Conservation (phyloP, 1,139 yeast genomes). For the Barnettozyma hawaiiensis region DNA sequence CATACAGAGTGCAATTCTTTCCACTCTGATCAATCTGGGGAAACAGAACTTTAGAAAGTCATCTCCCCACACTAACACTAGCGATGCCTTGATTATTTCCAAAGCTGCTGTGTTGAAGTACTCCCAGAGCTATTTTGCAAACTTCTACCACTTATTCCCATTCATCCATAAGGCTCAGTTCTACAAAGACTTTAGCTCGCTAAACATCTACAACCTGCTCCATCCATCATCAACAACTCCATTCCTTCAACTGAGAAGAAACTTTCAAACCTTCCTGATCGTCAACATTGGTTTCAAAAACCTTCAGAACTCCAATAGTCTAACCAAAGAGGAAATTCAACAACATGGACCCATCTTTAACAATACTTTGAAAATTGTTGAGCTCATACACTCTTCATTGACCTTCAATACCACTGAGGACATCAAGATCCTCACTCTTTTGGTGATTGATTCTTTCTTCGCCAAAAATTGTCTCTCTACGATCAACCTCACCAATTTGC, state of each 20-base stretch:
- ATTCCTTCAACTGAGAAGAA: conserved; percentile 9
- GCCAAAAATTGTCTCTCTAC: conserved; percentile 20
- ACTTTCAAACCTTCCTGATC: conserved; percentile 17
- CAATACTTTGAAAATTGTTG: conserved; percentile 5
- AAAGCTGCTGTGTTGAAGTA: conserved; percentile 16
- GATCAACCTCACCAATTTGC: conserved; percentile 17
- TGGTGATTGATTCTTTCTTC: conserved; percentile 21
- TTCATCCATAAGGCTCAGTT: conserved; percentile 17
- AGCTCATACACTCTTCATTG: conserved; percentile 14
- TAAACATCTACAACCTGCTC: conserved; percentile 15
- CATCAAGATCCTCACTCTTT: conserved; percentile 15
- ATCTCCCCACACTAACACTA: conserved; percentile 8
- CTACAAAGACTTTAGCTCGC: conserved; percentile 10
- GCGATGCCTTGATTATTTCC: conserved; percentile 10
- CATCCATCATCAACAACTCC: conserved; percentile 13
- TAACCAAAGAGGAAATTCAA: conserved; percentile 11
- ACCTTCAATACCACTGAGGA: conserved; percentile 20
- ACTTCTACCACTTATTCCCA: conserved; percentile 15
- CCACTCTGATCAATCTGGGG: conserved; percentile 21
- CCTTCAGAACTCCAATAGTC: conserved; percentile 9
- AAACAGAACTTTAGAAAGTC: conserved; percentile 11
- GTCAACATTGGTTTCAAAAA: conserved; percentile 20
- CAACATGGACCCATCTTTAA: conserved; percentile 8
- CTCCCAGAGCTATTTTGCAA: conserved; percentile 15
- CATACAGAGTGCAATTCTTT: conserved; percentile 20